Conservation (phyloP, 2,329 filamentous ascomycete species). For the Cadophora sp. region DNA sequence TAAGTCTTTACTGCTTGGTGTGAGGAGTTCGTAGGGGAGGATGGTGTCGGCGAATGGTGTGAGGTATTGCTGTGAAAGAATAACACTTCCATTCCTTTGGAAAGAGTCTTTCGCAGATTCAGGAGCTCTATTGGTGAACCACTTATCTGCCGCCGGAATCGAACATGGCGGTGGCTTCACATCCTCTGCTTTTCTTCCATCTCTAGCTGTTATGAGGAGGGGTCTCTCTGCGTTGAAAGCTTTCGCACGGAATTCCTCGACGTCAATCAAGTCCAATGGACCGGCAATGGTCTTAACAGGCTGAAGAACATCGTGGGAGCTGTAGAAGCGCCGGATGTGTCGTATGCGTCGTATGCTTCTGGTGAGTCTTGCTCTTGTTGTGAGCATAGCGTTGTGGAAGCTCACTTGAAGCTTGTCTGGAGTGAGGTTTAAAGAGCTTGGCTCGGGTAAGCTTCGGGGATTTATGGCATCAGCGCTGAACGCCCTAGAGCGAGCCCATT, state of each 20-base stretch:
- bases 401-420: not conserved
- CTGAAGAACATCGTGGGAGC: slow-evolving; percentile 13
- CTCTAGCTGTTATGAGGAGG: slow-evolving; percentile 52
- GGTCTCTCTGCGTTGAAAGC: slow-evolving; percentile 62
- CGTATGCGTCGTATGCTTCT: slow-evolving; percentile 2
- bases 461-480: too few relatives aligned
- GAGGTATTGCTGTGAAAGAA: slow-evolving; percentile 45
- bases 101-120: not conserved
- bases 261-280: slow-evolving; percentile 34
- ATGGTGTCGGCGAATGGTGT: slow-evolving; percentile 52
- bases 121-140: slow-evolving; percentile 56
- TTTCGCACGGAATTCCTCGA: slow-evolving; percentile 57
- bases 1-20: not conserved
- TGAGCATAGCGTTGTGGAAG: slow-evolving; percentile 19
- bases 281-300: slow-evolving; percentile 27
- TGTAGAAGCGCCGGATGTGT: slow-evolving; percentile 16
- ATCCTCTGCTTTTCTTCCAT: slow-evolving; percentile 19
- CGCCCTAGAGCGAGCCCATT: too few relatives aligned
- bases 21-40: slow-evolving; percentile 63
- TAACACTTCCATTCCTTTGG: not conserved
- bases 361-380: not conserved
- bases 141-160: slow-evolving; percentile 62
- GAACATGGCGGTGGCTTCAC: slow-evolving; percentile 46
- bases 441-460: not conserved
- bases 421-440: not conserved